Evolutionary conservation across 768 basidiomycete species (phyloP).

Genomic region (Podaxis sp.): DNA sequence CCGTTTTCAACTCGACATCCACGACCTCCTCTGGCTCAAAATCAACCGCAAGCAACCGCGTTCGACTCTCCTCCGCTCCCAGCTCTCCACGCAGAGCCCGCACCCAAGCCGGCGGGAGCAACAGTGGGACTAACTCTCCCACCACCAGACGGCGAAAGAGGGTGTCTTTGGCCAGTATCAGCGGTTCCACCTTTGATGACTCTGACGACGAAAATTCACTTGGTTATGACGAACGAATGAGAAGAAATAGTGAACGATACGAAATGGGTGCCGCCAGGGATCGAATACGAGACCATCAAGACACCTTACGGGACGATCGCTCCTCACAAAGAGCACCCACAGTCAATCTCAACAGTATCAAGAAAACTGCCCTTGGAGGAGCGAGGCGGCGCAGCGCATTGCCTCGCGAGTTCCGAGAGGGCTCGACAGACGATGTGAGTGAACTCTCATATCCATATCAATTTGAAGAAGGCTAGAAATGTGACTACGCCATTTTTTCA

Average conservation of each 20-base stretch:
- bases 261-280: conserved; percentile 21
- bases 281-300: conserved; percentile 19
- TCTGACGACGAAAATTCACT: conserved; percentile 26
- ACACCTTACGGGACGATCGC: conserved; percentile 37
- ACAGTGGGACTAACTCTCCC: conserved; percentile 26
- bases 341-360: conserved; percentile 26
- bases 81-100: conserved; percentile 33
- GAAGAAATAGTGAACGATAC: not conserved
- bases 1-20: conserved; percentile 27
- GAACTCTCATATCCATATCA: conserved; percentile 5
- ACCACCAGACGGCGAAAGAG: conserved; percentile 26
- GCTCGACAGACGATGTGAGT: conserved; percentile 26
- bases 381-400: conserved; percentile 37
- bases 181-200: conserved; percentile 21
- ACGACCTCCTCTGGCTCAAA: conserved; percentile 20
- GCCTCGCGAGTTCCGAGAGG: conserved; percentile 41
- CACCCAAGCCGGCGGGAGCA: conserved; percentile 16
- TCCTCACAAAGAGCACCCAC: conserved; percentile 50
- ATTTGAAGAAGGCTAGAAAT: no score
- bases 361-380: conserved; percentile 43
- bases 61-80: conserved; percentile 29
- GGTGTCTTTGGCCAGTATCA: conserved; percentile 26
- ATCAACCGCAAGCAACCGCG: conserved; percentile 2
- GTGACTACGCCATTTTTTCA: conserved; percentile 11
- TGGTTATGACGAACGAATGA: conserved; percentile 1